Evolutionary conservation across 2,329 filamentous ascomycete species (phyloP).

Genomic region (Knoxdaviesia capensis): DNA sequence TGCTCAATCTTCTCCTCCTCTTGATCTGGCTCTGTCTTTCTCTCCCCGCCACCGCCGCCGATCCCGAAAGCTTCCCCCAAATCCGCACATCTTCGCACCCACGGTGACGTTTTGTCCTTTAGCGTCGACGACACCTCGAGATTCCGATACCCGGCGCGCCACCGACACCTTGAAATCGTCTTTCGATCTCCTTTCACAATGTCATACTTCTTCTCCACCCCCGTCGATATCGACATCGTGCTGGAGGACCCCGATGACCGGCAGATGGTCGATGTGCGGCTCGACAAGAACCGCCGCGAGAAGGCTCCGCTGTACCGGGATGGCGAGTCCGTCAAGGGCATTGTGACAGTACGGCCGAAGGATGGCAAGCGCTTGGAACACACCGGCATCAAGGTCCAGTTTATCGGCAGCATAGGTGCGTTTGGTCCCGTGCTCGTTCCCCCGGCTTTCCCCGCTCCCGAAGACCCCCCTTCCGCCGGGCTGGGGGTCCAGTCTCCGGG

Average conservation of each 20-base stretch:
- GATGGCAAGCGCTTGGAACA: constrained; percentile 96
- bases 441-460: constrained; percentile 2
- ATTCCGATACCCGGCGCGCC: too few species aligned
- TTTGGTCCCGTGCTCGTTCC: constrained; percentile 4
- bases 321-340: constrained; percentile 92
- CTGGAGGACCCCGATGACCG: constrained; percentile 89
- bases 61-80: not conserved
- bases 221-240: constrained; percentile 96
- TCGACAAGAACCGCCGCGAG: constrained; percentile 93
- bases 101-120: not conserved
- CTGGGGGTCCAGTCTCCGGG: too few species aligned
- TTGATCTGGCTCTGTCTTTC: not conserved
- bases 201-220: constrained; percentile 97
- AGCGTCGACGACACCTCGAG: too few species aligned
- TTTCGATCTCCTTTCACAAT: constrained; percentile 25
- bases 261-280: constrained; percentile 90
- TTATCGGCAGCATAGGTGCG: constrained; percentile 91
- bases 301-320: constrained; percentile 96
- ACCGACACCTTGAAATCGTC: not conserved
- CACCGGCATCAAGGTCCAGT: constrained; percentile 98
- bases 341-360: constrained; percentile 86
- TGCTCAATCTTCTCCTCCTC: not conserved
- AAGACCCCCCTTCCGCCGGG: not conserved
- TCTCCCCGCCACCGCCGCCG: not conserved
- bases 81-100: not conserved